phyloP scores from a whole-genome alignment of 2,329 filamentous ascomycete species.

The Pseudocercospora fuligena region DNA sequence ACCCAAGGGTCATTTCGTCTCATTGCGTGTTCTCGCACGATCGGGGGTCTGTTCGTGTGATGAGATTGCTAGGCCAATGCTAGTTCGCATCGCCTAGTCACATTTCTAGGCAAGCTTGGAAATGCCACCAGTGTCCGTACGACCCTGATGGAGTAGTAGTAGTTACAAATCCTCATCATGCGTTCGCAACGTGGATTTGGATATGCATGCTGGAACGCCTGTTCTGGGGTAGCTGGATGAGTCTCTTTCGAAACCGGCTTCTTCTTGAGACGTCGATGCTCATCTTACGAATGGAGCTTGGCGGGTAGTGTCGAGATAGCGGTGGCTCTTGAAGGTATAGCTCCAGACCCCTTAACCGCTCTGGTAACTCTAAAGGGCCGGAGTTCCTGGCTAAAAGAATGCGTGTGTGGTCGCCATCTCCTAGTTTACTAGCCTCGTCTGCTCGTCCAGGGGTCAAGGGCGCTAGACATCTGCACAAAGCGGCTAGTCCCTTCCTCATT shows the following conservation, averaged over 20 bases:
- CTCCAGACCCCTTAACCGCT: background rate
- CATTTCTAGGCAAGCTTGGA: background rate
- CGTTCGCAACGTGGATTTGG: background rate
- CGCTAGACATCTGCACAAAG: background rate
- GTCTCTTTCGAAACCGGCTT: background rate
- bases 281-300: background rate
- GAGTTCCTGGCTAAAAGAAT: background rate
- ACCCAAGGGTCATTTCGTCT: background rate
- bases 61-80: no score
- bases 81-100: background rate
- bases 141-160: no score
- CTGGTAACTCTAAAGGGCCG: background rate
- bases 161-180: background rate
- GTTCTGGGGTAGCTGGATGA: background rate
- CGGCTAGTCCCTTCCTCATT: conserved; percentile 3
- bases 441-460: background rate
- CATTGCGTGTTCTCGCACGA: conserved; percentile 1
- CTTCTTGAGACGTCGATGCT: conserved; percentile 3
- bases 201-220: conserved; percentile 6
- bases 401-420: background rate
- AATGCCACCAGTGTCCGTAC: background rate
- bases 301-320: conserved; percentile 4
- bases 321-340: background rate
- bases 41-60: background rate
- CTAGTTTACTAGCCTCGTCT: background rate